Conservation (phyloP, 2,329 filamentous ascomycete species). For the Didymellaceae sp. region DNA sequence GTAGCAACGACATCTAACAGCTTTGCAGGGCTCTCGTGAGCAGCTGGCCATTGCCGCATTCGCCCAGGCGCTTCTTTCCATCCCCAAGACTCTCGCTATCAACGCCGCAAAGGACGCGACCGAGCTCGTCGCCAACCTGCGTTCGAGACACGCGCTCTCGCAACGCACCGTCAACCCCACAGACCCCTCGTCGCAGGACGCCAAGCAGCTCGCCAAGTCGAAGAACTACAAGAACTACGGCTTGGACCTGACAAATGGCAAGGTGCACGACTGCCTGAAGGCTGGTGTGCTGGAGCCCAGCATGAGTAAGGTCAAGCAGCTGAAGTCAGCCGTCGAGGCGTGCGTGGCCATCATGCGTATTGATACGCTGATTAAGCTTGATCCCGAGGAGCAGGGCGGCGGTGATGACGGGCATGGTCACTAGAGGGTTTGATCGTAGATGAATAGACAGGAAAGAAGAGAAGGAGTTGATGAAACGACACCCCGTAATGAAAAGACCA, state of each 20-base stretch:
- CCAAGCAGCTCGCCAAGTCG: slow-evolving; percentile 88
- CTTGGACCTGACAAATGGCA: slow-evolving; percentile 85
- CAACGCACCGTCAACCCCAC: slow-evolving; percentile 80
- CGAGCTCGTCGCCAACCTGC: slow-evolving; percentile 93
- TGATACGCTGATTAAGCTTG: slow-evolving; percentile 97
- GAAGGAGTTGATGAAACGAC: slow-evolving; percentile 15
- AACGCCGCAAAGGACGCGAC: slow-evolving; percentile 97
- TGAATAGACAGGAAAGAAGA: slow-evolving; percentile 11
- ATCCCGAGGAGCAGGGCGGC: slow-evolving; percentile 79
- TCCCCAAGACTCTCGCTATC: slow-evolving; percentile 94
- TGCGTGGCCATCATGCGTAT: slow-evolving; percentile 99
- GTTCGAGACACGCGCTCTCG: slow-evolving; percentile 90
- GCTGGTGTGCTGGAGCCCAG: slow-evolving; percentile 94
- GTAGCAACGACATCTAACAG: slow-evolving; percentile 5
- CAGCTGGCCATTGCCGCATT: slow-evolving; percentile 98
- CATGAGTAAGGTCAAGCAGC: slow-evolving; percentile 97
- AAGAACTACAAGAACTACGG: slow-evolving; percentile 99
- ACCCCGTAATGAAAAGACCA: slow-evolving; percentile 19
- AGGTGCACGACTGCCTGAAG: slow-evolving; percentile 92
- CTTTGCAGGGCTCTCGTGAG: slow-evolving; percentile 77
- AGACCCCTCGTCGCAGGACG: slow-evolving; percentile 69
- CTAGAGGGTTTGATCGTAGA: slow-evolving; percentile 49
- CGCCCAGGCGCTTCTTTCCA: slow-evolving; percentile 88
- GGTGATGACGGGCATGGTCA: slow-evolving; percentile 88
- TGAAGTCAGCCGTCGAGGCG: slow-evolving; percentile 98